phyloP scores from a whole-genome alignment of 768 basidiomycete species.

The Hericium rajendrae region DNA sequence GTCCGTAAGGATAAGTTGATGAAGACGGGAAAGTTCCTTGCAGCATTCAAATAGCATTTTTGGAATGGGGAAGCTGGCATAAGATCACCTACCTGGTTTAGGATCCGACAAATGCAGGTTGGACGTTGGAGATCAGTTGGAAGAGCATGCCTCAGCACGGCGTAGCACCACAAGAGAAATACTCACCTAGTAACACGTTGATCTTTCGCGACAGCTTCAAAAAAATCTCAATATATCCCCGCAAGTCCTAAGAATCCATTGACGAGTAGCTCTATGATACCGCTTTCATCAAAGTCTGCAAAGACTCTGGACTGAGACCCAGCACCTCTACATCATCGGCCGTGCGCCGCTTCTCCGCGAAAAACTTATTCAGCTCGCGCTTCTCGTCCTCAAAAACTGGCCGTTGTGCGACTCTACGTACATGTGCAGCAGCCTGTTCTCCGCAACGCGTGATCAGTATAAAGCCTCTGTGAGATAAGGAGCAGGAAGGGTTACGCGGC shows the following conservation, averaged over 20 bases:
- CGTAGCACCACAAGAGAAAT: background rate
- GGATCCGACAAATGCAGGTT: too few relatives aligned
- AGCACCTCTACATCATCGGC: background rate
- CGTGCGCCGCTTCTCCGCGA: background rate
- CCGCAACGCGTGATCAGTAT: background rate
- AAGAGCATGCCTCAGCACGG: background rate
- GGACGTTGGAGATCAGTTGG: background rate
- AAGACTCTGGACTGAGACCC: constrained; percentile 2
- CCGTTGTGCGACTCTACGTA: constrained; percentile 9
- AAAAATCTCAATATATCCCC: background rate
- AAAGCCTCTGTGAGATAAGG: background rate
- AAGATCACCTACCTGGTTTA: too few relatives aligned
- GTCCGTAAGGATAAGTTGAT: too few relatives aligned
- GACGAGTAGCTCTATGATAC: background rate
- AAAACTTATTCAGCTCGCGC: constrained; percentile 1
- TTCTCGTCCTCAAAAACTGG: constrained; percentile 8
- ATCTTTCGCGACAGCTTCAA: background rate
- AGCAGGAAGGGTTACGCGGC: constrained; percentile 30
- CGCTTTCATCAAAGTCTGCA: constrained; percentile 1
- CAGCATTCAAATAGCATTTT: too few relatives aligned
- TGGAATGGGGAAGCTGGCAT: too few relatives aligned
- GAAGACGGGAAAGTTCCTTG: too few relatives aligned
- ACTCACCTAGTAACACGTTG: background rate
- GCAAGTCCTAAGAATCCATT: background rate
- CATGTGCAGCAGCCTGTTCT: constrained; percentile 9